Evolutionary conservation across 129 eudicot species (phyloP).

Genomic region (Tanacetum coccineum): DNA sequence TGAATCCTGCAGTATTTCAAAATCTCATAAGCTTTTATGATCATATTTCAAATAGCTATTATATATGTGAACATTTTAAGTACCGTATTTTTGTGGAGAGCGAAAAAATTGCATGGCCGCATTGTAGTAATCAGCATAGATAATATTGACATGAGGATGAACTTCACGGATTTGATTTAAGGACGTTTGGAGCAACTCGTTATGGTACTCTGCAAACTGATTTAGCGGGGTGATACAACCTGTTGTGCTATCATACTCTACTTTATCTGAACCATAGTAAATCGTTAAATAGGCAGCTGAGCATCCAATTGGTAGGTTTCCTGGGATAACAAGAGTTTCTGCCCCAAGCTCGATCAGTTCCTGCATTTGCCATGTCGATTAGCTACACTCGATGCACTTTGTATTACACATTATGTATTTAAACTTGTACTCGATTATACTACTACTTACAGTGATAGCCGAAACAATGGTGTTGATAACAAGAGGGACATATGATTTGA

Average conservation of each 20-base stretch:
- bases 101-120: slow-evolving; percentile 46
- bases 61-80: neutral
- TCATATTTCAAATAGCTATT: neutral
- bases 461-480: slow-evolving; percentile 42
- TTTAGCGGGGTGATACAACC: slow-evolving; percentile 49
- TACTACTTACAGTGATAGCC: slow-evolving; percentile 36
- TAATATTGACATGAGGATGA: slow-evolving; percentile 42
- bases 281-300: slow-evolving; percentile 38
- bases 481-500: slow-evolving; percentile 35
- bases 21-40: slow-evolving; percentile 8
- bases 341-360: slow-evolving; percentile 59
- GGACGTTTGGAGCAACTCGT: slow-evolving; percentile 35
- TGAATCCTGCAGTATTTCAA: slow-evolving; percentile 40
- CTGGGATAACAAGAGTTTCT: slow-evolving; percentile 48
- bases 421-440: neutral
- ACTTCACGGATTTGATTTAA: slow-evolving; percentile 33
- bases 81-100: slow-evolving; percentile 51
- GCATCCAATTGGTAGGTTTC: slow-evolving; percentile 69
- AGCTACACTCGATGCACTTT: neutral
- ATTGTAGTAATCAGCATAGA: slow-evolving; percentile 56
- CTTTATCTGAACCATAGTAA: slow-evolving; percentile 22
- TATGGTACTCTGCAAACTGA: slow-evolving; percentile 43
- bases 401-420: neutral
- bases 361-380: slow-evolving; percentile 21
- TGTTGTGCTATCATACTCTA: slow-evolving; percentile 44